Evolutionary conservation across 352 stramenopile genomes (phyloP).

Genomic region (Phytophthora cryptogea): DNA sequence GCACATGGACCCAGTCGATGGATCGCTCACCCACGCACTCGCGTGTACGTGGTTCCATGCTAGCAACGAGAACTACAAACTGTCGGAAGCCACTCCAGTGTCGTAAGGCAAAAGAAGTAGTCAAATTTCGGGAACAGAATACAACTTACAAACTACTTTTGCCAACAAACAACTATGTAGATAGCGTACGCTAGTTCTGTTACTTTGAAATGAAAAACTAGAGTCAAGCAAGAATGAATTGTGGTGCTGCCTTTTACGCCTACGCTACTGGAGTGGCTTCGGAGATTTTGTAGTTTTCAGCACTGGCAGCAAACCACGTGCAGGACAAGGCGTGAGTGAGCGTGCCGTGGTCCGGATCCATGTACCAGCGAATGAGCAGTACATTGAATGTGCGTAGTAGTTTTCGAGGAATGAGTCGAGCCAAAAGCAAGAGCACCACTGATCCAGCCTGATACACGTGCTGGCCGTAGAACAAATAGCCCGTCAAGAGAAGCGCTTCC

Average conservation of each 20-base stretch:
- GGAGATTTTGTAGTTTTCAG: slow-evolving; percentile 23
- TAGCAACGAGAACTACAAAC: slow-evolving; percentile 36
- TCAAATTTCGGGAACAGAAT: too few relatives aligned
- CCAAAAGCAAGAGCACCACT: slow-evolving; percentile 19
- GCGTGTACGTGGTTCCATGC: slow-evolving; percentile 36
- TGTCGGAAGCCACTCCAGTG: slow-evolving; percentile 33
- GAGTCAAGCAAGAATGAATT: background rate
- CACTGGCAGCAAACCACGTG: slow-evolving; percentile 25
- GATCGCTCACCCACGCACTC: slow-evolving; percentile 18
- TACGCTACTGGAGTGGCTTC: slow-evolving; percentile 19
- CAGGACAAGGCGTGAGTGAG: slow-evolving; percentile 20
- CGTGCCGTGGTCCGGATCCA: slow-evolving; percentile 10
- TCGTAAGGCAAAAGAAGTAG: background rate
- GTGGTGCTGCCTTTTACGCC: background rate
- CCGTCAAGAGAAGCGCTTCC: slow-evolving; percentile 20
- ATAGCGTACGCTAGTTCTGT: background rate
- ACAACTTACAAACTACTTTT: too few relatives aligned
- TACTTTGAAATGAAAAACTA: background rate
- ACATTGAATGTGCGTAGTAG: slow-evolving; percentile 31
- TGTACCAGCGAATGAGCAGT: slow-evolving; percentile 18
- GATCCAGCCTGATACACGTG: slow-evolving; percentile 19
- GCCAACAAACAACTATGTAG: background rate
- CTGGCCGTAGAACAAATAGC: slow-evolving; percentile 25
- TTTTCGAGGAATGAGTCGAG: slow-evolving; percentile 13
- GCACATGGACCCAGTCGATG: slow-evolving; percentile 25